phyloP scores from a whole-genome alignment of 306 rosid genomes.

The Vigna angularis region DNA sequence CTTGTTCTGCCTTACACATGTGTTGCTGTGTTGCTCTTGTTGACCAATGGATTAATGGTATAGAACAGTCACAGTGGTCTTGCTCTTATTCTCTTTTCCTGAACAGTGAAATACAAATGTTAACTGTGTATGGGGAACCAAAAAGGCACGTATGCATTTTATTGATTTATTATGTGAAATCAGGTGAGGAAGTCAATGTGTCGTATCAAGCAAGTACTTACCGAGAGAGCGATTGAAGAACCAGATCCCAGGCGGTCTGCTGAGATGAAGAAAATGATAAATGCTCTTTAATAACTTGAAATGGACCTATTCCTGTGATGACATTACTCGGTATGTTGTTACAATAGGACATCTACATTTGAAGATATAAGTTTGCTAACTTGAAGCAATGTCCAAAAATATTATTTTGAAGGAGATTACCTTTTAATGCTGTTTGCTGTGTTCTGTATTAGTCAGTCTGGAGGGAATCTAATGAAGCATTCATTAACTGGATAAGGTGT shows the following conservation, averaged over 20 bases:
- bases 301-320: not conserved
- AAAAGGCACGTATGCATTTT: not conserved
- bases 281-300: conserved; percentile 63
- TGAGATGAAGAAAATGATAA: conserved; percentile 97
- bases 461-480: conserved; percentile 12
- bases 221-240: conserved; percentile 94
- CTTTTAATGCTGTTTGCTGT: conserved; percentile 22
- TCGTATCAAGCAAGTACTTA: conserved; percentile 93
- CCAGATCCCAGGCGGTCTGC: conserved; percentile 92
- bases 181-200: conserved; percentile 99
- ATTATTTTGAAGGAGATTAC: conserved; percentile 11
- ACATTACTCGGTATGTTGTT: conserved; percentile 34
- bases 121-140: not conserved
- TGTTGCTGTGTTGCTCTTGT: not conserved
- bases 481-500: conserved; percentile 21
- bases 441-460: conserved; percentile 16
- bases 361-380: conserved; percentile 29
- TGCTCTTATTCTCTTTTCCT: not conserved
- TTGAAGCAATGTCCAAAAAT: conserved; percentile 24
- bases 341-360: conserved; percentile 35
- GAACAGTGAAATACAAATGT: conserved; percentile 9
- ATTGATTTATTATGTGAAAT: conserved; percentile 30
- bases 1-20: conserved; percentile 23
- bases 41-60: not conserved
- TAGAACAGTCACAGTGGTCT: not conserved